Percentiles rank a stretch among this genome's conserved stretches.
Conservation (phyloP, 371 early-diverging fungal species). For the Coemansia sp. region DNA sequence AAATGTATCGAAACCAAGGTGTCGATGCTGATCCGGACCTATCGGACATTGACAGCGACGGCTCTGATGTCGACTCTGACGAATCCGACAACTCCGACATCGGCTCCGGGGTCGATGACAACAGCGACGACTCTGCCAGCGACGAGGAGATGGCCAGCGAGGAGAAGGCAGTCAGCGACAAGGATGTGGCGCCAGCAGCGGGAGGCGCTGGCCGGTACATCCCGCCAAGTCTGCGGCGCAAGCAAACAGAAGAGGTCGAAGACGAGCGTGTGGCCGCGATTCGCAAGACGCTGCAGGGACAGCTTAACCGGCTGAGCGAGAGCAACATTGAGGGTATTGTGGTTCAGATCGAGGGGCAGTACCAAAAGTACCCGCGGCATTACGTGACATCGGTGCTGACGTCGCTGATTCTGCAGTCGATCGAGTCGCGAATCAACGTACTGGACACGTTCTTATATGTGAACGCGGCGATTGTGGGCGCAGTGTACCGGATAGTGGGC, state of each 20-base stretch:
- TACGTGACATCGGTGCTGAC: slow-evolving; percentile 86
- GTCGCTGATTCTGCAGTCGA: slow-evolving; percentile 69
- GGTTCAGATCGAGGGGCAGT: slow-evolving; percentile 74
- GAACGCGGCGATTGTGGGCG: slow-evolving; percentile 83
- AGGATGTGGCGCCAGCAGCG: not conserved
- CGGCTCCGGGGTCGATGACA: no score
- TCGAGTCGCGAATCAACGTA: slow-evolving; percentile 77
- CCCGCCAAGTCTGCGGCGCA: slow-evolving; percentile 86
- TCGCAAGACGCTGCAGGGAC: slow-evolving; percentile 80
- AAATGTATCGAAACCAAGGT: slow-evolving; percentile 43
- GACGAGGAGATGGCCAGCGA: not conserved
- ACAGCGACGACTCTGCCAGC: not conserved
- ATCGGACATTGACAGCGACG: slow-evolving; percentile 11
- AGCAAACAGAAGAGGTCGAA: slow-evolving; percentile 52
- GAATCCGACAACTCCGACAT: not conserved
- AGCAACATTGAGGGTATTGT: slow-evolving; percentile 86
- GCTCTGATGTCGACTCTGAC: not conserved
- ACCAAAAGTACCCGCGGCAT: slow-evolving; percentile 77
- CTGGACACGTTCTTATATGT: slow-evolving; percentile 87
- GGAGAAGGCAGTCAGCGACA: not conserved
- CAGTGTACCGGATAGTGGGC: slow-evolving; percentile 78
- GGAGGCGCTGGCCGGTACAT: slow-evolving; percentile 67
- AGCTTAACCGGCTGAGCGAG: slow-evolving; percentile 85
- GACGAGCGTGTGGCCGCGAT: slow-evolving; percentile 67
- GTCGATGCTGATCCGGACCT: slow-evolving; percentile 35